These are phyloP conservation scores for Claviceps africana DNA, from an alignment of 2,329 filamentous ascomycete genomes.

Conservation along the genomic window DNA sequence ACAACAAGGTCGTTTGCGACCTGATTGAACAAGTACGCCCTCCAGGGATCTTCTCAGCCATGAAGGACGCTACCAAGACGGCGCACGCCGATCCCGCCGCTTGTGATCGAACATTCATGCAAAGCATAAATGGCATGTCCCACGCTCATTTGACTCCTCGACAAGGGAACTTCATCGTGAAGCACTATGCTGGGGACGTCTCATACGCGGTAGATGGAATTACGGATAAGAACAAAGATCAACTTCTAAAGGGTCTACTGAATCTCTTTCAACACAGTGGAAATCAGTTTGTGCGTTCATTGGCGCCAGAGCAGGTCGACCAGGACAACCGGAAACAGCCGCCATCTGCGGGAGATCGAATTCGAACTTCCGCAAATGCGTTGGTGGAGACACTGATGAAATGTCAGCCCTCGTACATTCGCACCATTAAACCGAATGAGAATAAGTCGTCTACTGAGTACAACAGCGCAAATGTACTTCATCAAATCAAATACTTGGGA, in stretches of 20 bases:
- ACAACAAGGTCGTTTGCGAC: slow-evolving; percentile 98
- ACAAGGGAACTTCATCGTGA: slow-evolving; percentile 94
- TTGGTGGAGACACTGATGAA: slow-evolving; percentile 94
- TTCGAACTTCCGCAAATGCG: slow-evolving; percentile 86
- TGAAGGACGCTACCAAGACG: slow-evolving; percentile 98
- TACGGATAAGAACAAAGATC: slow-evolving; percentile 99
- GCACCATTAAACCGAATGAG: slow-evolving; percentile 98
- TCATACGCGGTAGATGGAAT: slow-evolving; percentile 90
- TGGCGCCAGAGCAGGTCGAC: slow-evolving; percentile 89
- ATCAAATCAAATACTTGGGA: slow-evolving; percentile 98
- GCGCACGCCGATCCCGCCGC: slow-evolving; percentile 89
- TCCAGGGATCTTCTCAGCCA: slow-evolving; percentile 80
- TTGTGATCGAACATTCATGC: slow-evolving; percentile 91
- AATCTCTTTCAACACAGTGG: slow-evolving; percentile 72
- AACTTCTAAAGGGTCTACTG: slow-evolving; percentile 83
- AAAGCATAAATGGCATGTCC: slow-evolving; percentile 77
- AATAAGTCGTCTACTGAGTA: slow-evolving; percentile 95
- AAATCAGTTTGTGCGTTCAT: slow-evolving; percentile 71
- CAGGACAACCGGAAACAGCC: slow-evolving; percentile 91
- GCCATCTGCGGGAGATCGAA: slow-evolving; percentile 90
- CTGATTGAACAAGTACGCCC: slow-evolving; percentile 86
- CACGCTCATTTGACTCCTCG: slow-evolving; percentile 84
- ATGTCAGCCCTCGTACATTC: slow-evolving; percentile 91
- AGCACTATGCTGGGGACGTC: slow-evolving; percentile 97
- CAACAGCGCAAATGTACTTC: slow-evolving; percentile 79